Evolutionary conservation across 345 rosid genomes (phyloP).

Genomic region (Theobroma cacao): DNA sequence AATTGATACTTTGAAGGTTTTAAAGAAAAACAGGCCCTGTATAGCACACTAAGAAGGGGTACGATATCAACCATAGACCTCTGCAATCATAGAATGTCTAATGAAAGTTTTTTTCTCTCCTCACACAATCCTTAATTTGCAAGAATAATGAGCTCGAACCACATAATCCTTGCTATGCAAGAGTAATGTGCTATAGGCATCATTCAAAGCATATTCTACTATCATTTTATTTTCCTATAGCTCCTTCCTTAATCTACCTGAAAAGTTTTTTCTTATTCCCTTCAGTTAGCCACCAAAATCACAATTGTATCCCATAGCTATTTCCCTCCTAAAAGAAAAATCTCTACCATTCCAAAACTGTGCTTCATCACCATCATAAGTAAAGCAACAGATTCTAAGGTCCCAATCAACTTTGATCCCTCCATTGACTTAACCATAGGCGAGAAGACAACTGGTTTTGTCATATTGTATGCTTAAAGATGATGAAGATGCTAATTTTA

Average conservation of each 20-base stretch:
- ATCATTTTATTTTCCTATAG: neutral
- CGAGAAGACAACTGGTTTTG: neutral
- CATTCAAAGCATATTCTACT: neutral
- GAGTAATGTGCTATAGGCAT: neutral
- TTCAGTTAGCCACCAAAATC: neutral
- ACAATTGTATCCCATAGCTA: neutral
- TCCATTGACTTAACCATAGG: neutral
- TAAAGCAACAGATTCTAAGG: neutral
- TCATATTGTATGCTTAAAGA: too few species aligned
- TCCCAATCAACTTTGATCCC: neutral
- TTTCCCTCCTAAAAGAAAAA: neutral
- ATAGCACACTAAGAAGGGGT: neutral
- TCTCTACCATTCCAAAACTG: neutral
- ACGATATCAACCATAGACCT: neutral
- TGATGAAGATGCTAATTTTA: too few species aligned
- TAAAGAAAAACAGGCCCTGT: neutral
- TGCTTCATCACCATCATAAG: neutral
- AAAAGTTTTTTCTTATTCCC: neutral
- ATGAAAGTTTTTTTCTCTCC: neutral
- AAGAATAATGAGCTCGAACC: neutral
- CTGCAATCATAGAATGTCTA: neutral
- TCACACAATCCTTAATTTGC: neutral
- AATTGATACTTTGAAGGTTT: neutral
- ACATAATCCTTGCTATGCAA: neutral
- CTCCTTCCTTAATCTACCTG: neutral